phyloP scores from a whole-genome alignment of 108 stramenopile genomes.

The Nitzschia inconspicua region DNA sequence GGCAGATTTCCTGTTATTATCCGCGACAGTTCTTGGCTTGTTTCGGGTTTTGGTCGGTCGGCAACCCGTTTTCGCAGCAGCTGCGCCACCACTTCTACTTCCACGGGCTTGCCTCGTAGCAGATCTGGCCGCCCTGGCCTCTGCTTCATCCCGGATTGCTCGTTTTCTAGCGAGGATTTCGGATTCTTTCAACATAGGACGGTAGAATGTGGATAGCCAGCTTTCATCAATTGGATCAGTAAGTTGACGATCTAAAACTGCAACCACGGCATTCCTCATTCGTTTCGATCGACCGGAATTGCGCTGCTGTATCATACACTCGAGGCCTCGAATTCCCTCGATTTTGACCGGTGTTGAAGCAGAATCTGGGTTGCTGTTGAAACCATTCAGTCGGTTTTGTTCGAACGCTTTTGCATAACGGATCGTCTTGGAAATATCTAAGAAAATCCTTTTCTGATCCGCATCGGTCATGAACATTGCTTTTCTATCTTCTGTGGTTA shows the following conservation, averaged over 20 bases:
- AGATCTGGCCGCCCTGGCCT: too few relatives aligned
- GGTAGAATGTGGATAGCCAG: background rate
- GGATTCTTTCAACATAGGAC: background rate
- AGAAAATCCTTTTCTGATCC: background rate
- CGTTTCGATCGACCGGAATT: background rate
- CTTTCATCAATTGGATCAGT: background rate
- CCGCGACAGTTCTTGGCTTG: too few relatives aligned
- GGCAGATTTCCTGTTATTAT: too few relatives aligned
- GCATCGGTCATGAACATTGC: conserved; percentile 1
- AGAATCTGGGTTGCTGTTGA: too few relatives aligned
- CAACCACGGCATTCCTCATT: background rate
- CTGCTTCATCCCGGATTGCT: conserved; percentile 1
- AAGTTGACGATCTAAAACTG: background rate
- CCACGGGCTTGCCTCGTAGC: too few relatives aligned
- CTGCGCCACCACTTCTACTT: too few relatives aligned
- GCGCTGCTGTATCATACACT: conserved; percentile 1
- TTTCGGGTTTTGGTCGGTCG: too few relatives aligned
- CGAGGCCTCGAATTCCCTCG: background rate
- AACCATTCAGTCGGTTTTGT: too few relatives aligned
- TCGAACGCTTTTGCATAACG: too few relatives aligned
- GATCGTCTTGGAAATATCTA: background rate
- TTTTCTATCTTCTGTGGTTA: background rate
- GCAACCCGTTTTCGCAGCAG: too few relatives aligned
- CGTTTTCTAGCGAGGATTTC: background rate
- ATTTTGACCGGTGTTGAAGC: too few relatives aligned